Base-by-base conservation (phyloP, 768 basidiomycete genomes). In the Phlebiopsis flavidoalba region DNA sequence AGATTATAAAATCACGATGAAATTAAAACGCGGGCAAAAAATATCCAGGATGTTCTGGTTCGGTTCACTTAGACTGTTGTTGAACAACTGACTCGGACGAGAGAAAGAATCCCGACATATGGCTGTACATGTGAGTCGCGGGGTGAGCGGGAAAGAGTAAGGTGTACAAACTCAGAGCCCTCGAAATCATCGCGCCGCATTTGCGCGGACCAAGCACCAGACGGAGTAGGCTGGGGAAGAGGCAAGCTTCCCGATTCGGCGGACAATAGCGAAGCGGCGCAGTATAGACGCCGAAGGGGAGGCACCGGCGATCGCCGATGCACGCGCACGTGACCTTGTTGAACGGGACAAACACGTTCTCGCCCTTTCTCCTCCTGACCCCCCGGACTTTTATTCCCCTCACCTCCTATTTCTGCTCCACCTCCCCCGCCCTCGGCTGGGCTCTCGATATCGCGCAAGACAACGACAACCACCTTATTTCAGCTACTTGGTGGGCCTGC, bases 241-340 rank as follows among this genome's bases (percentile, higher is more conserved):
- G 26, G 26, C 26, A 31, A 31, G 26, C 26, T 31, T 31, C 26
- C 26, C 26, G 26, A 31, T 31, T 31, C 26, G 26, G 26, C 26
- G 26, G 26, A 31, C 26, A 31, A 31, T 43, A 43, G 17, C 40
- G 40, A 17, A 43, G 17, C 11, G 40, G 40, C 40, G 40, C 12
- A 43, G 40, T 12, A 17, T 43, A 43, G 12, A 12, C 17, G 40
- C 12, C 11, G 3, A 12, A 43, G 17, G 40, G 17, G 12, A 43
- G 40, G 40, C 12, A 43, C 40, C 19, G 50, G 50, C 26, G 22
- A 36, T 53, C 17, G 35, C 33, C 52, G 52, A 53, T n/a, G 17
- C 10, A n/a, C 52, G 52, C 33, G 11, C 52, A 53, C 52, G 52
- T 53, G 52, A 53, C 52, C 8, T 53, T 53, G 52, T 53, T 53